Conservation (phyloP, 2,329 filamentous ascomycete genomes). For the Chaetomiaceae sp. region DNA sequence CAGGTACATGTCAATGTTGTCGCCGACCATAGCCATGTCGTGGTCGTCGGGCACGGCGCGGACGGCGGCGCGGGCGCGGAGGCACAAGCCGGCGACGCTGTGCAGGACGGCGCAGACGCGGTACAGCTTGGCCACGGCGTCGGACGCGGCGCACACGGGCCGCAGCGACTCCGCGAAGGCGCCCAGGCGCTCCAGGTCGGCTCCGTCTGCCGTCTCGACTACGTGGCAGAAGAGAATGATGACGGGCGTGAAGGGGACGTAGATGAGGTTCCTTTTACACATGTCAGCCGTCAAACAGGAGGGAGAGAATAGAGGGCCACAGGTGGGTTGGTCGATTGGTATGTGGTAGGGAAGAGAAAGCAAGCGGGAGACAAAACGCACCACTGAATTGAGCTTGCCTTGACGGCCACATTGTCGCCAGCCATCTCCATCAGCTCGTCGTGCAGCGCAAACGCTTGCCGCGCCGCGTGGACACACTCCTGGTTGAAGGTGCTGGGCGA, state of each 20-base stretch:
- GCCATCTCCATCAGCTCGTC: constrained; percentile 39
- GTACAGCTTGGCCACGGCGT: constrained; percentile 54
- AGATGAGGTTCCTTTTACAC: constrained; percentile 51
- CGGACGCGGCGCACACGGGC: constrained; percentile 45
- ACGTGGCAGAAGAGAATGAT: constrained; percentile 54
- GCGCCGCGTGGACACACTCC: constrained; percentile 44
- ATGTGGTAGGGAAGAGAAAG: too few relatives aligned
- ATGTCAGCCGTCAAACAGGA: too few relatives aligned
- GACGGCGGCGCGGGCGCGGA: too few relatives aligned
- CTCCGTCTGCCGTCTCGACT: constrained; percentile 46
- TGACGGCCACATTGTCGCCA: constrained; percentile 35
- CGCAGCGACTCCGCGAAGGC: constrained; percentile 52
- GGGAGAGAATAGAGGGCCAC: too few relatives aligned
- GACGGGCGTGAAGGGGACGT: constrained; percentile 54
- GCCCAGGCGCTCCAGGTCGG: constrained; percentile 49
- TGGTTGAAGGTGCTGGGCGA: constrained; percentile 37
- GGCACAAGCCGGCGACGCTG: constrained; percentile 55
- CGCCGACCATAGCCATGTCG: constrained; percentile 43
- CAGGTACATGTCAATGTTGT: constrained; percentile 60
- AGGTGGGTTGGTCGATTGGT: too few relatives aligned
- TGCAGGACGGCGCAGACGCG: constrained; percentile 57
- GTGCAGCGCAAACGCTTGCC: constrained; percentile 43
- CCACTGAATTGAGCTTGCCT: constrained; percentile 48
- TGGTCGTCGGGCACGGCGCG: too few relatives aligned
- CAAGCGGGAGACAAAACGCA: constrained; percentile 26